phyloP scores from a whole-genome alignment of 139 green algal genomes.

The Chlamydomonas sphaeroides region DNA sequence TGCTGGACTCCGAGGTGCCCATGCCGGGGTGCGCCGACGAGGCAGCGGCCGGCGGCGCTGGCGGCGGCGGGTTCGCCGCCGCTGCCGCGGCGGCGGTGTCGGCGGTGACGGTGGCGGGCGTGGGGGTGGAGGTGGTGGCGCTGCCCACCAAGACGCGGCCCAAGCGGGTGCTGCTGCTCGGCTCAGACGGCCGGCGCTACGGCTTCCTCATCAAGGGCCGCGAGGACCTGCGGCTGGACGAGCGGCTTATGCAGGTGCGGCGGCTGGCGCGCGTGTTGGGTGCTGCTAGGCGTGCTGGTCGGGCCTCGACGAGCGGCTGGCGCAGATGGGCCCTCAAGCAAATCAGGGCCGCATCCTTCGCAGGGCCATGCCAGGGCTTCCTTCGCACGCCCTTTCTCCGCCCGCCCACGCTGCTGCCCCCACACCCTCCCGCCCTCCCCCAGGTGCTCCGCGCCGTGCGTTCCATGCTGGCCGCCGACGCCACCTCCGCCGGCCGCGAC shows the following conservation, averaged over 20 bases:
- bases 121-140: slow-evolving; percentile 54
- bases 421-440: background rate
- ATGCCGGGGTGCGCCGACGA: slow-evolving; percentile 56
- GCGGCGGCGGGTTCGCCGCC: background rate
- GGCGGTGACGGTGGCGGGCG: slow-evolving; percentile 57
- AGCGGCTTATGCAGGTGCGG: slow-evolving; percentile 82
- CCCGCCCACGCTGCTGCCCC: too few species aligned
- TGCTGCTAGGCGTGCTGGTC: too few species aligned
- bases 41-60: background rate
- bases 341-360: too few species aligned
- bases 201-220: slow-evolving; percentile 89
- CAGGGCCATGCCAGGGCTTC: too few species aligned
- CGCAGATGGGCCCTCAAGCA: too few species aligned
- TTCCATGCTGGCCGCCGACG: slow-evolving; percentile 55
- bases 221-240: slow-evolving; percentile 90
- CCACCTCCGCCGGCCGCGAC: slow-evolving; percentile 1
- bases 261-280: background rate
- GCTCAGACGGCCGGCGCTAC: slow-evolving; percentile 75
- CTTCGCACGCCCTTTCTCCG: too few species aligned
- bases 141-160: slow-evolving; percentile 92
- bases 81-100: background rate
- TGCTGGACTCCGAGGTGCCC: slow-evolving; percentile 55
- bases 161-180: slow-evolving; percentile 82
- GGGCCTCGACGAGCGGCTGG: too few species aligned
- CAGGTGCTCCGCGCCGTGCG: slow-evolving; percentile 73